Conservation (phyloP, 768 basidiomycete species). For the Amylocystis lapponica region DNA sequence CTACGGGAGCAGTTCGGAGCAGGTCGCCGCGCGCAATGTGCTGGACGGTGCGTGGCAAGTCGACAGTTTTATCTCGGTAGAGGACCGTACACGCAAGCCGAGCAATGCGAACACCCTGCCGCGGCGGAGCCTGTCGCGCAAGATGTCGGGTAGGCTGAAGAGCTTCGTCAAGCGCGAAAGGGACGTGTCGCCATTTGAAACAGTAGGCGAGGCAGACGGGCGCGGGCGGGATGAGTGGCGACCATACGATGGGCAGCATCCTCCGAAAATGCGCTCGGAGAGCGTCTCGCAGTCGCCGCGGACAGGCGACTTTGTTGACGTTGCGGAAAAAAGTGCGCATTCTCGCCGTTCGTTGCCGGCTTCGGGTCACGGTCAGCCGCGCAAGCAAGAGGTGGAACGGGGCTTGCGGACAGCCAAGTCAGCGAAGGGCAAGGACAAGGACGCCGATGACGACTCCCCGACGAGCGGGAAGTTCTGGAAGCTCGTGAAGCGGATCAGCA, state of each 20-base stretch:
- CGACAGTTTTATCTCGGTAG: background rate
- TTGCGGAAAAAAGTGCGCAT: background rate
- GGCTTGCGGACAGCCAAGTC: conserved; percentile 9
- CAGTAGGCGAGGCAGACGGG: no score
- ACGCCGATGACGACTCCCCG: conserved; percentile 22
- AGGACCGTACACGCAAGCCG: no score
- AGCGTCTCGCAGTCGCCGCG: background rate
- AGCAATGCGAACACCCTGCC: conserved; percentile 3
- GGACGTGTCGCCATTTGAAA: conserved; percentile 6
- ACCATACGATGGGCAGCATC: conserved; percentile 10
- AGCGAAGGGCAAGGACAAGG: conserved; percentile 15
- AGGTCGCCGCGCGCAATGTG: conserved; percentile 37
- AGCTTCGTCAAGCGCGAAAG: conserved; percentile 10
- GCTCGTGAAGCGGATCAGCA: conserved; percentile 65
- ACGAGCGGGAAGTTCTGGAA: conserved; percentile 49
- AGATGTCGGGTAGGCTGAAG: conserved; percentile 30
- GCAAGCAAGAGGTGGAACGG: conserved; percentile 1
- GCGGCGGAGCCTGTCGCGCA: conserved; percentile 26
- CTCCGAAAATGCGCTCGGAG: background rate
- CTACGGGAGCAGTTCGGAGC: conserved; percentile 42
- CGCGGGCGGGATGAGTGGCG: conserved; percentile 9
- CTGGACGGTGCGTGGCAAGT: conserved; percentile 32
- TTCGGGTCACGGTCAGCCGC: background rate
- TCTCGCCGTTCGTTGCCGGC: background rate
- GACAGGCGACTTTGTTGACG: background rate